Conservation (phyloP, 208 protist genomes). For the Leishmania tropica region DNA sequence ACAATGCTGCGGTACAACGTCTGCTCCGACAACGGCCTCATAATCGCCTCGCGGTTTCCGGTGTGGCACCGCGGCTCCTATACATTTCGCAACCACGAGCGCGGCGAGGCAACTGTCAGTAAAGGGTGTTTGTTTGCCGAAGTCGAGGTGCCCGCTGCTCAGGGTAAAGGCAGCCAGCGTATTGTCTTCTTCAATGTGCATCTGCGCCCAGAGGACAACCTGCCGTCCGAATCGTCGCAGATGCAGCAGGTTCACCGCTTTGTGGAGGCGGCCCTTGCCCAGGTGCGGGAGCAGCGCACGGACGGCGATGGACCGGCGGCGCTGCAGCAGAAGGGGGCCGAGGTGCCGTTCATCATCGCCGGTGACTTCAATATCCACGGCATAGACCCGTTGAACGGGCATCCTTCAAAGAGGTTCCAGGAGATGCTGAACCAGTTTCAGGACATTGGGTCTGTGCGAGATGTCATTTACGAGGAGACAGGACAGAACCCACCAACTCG, state of each 20-base stretch:
- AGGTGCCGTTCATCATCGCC: conserved; percentile 73
- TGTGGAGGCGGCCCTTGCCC: conserved; percentile 63
- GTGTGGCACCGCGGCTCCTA: conserved; percentile 83
- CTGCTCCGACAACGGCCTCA: conserved; percentile 82
- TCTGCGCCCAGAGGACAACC: conserved; percentile 68
- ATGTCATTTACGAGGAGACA: conserved; percentile 62
- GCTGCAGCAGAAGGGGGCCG: conserved; percentile 1
- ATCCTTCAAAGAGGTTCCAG: conserved; percentile 56
- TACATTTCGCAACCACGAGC: conserved; percentile 70
- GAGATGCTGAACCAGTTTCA: conserved; percentile 74
- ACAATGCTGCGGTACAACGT: conserved; percentile 84
- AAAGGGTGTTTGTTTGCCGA: conserved; percentile 89
- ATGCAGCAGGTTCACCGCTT: conserved; percentile 77
- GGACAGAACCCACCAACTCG: conserved; percentile 72
- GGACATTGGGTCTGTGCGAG: conserved; percentile 53
- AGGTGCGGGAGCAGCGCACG: conserved; percentile 40
- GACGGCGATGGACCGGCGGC: background rate
- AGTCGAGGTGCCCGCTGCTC: conserved; percentile 60
- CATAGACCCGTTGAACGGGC: conserved; percentile 50
- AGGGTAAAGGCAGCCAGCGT: conserved; percentile 28
- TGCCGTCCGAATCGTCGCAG: conserved; percentile 59
- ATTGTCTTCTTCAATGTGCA: conserved; percentile 89
- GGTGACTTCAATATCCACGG: conserved; percentile 89
- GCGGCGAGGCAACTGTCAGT: conserved; percentile 38
- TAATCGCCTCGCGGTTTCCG: conserved; percentile 87